A percentile compares a stretch with the other conserved stretches of the same genome.
These are phyloP conservation scores for Apostasia ramifera DNA, from an alignment of 106 monocot genomes.

Conservation along the genomic window DNA sequence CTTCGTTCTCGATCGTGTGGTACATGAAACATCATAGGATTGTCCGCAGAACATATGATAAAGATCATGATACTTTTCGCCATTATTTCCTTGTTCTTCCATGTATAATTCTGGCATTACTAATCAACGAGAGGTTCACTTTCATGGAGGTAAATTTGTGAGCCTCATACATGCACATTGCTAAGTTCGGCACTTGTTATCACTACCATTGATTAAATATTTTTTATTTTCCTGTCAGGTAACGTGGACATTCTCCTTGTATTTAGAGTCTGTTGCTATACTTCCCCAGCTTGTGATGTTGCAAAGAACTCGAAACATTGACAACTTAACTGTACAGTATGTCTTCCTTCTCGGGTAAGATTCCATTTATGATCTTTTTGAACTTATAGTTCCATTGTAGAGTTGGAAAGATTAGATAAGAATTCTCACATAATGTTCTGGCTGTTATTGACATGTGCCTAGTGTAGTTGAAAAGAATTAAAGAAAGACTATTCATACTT, in stretches of 20 bases:
- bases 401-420: not conserved
- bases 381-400: not conserved
- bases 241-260: constrained; percentile 88
- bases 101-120: constrained; percentile 44
- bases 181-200: not conserved
- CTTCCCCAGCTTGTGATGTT: constrained; percentile 83
- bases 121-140: constrained; percentile 47
- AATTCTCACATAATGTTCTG: too few species aligned
- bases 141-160: constrained; percentile 47
- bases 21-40: constrained; percentile 63
- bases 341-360: constrained; percentile 86
- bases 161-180: not conserved
- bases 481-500: too few species aligned
- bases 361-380: not conserved
- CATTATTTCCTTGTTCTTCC: constrained; percentile 48
- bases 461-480: too few species aligned
- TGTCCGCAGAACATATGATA: constrained; percentile 70
- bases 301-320: constrained; percentile 84
- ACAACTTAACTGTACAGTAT: constrained; percentile 93
- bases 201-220: not conserved
- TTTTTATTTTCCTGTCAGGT: constrained; percentile 32
- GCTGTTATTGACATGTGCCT: too few species aligned
- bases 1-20: constrained; percentile 56
- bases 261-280: constrained; percentile 81
- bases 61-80: constrained; percentile 69